Conservation (phyloP, 1,284 basidiomycete genomes). For the Ganoderma meredithae region DNA sequence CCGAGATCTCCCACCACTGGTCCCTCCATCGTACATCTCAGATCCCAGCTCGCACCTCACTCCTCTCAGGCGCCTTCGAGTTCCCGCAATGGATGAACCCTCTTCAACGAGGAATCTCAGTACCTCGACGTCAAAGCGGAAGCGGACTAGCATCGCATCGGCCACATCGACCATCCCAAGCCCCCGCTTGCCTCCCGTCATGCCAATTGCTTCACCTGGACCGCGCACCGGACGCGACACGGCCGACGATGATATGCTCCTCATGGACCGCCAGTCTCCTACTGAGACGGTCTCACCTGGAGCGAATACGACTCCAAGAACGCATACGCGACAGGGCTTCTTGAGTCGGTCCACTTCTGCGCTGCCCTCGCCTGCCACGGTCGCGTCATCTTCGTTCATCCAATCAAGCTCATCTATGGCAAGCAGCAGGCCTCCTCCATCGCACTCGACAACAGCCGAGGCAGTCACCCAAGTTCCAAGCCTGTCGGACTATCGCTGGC, state of each 20-base stretch:
- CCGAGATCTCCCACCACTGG: neutral
- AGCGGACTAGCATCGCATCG: neutral
- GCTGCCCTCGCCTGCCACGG: neutral
- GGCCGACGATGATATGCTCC: neutral
- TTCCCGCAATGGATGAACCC: neutral
- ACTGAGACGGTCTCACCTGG: neutral
- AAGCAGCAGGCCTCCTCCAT: neutral
- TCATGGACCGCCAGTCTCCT: neutral
- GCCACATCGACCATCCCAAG: too few relatives aligned
- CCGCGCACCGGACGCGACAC: neutral
- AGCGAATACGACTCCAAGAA: neutral
- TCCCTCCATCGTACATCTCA: neutral
- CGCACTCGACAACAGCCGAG: neutral
- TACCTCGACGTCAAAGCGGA: neutral
- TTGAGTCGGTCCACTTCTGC: neutral
- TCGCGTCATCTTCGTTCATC: neutral
- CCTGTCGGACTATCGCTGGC: neutral
- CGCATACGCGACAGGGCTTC: neutral
- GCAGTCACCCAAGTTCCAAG: neutral
- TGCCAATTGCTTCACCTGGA: too few relatives aligned
- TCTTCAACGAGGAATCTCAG: neutral
- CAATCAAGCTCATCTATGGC: neutral
- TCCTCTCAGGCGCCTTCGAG: neutral
- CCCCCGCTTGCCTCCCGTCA: neutral
- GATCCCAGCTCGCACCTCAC: neutral